phyloP scores from a whole-genome alignment of 73 alveolate species.

The Paramecium tetraurelia region DNA sequence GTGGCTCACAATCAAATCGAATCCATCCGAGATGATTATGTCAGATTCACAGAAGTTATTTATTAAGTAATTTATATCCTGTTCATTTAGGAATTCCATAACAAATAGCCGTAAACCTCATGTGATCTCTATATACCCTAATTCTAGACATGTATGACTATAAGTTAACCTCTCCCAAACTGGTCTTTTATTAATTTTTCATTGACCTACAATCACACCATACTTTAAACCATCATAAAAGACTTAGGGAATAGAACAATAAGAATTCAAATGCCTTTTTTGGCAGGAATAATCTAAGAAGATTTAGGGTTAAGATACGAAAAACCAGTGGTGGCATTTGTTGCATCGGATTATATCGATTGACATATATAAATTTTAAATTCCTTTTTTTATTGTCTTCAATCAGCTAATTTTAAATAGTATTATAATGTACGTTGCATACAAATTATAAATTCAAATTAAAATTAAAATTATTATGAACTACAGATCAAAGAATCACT shows the following conservation, averaged over 20 bases:
- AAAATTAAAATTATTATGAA: background rate
- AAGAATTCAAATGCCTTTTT: background rate
- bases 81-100: background rate
- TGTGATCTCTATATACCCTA: background rate
- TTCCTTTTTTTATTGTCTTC: too few species aligned
- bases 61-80: background rate
- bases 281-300: background rate
- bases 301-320: background rate
- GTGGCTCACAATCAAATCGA: background rate
- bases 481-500: background rate
- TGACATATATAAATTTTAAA: background rate
- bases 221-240: background rate
- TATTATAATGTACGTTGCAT: background rate
- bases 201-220: background rate
- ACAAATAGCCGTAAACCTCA: background rate
- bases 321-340: conserved; percentile 4
- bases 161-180: background rate
- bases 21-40: background rate
- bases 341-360: background rate
- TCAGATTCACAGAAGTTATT: background rate
- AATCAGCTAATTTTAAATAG: too few species aligned
- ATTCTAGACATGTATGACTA: background rate
- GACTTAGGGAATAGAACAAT: conserved; percentile 1
- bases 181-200: background rate
- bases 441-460: background rate